A percentile compares a stretch with the other conserved stretches of the same genome.
Conservation (phyloP, 2,329 filamentous ascomycete species). For the Arachnomyces sp. region DNA sequence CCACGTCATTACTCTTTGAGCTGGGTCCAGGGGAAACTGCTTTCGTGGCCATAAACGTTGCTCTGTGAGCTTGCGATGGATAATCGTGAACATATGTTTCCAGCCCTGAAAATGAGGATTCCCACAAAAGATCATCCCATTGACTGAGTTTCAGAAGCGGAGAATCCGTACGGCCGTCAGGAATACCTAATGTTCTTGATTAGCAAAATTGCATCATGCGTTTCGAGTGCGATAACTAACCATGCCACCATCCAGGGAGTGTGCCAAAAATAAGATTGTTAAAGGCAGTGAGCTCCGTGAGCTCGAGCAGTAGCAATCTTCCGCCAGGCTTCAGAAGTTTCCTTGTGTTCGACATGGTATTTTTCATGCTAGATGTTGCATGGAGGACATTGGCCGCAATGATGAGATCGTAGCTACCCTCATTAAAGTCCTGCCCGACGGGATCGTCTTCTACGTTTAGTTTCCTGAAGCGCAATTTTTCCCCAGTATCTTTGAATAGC, state of each 20-base stretch:
- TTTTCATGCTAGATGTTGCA: not conserved
- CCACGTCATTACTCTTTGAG: conserved; percentile 2
- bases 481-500: conserved; percentile 2
- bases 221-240: too few species aligned
- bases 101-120: conserved; percentile 18
- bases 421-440: conserved; percentile 6
- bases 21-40: not conserved
- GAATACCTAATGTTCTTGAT: too few species aligned
- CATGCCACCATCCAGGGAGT: conserved; percentile 29
- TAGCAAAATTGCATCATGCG: too few species aligned
- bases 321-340: conserved; percentile 13
- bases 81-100: conserved; percentile 13
- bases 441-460: conserved; percentile 7
- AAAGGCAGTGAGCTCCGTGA: not conserved
- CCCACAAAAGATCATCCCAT: conserved; percentile 20
- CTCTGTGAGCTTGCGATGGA: not conserved
- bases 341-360: conserved; percentile 1
- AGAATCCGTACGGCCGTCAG: conserved; percentile 12
- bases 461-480: conserved; percentile 6
- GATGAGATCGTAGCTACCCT: not conserved
- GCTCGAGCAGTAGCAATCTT: conserved; percentile 11
- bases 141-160: conserved; percentile 11
- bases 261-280: conserved; percentile 17
- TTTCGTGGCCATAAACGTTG: conserved; percentile 11
- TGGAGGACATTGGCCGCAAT: conserved; percentile 1